Base-by-base conservation (phyloP, 805 yeast genomes). In the Candida tammaniensis region DNA sequence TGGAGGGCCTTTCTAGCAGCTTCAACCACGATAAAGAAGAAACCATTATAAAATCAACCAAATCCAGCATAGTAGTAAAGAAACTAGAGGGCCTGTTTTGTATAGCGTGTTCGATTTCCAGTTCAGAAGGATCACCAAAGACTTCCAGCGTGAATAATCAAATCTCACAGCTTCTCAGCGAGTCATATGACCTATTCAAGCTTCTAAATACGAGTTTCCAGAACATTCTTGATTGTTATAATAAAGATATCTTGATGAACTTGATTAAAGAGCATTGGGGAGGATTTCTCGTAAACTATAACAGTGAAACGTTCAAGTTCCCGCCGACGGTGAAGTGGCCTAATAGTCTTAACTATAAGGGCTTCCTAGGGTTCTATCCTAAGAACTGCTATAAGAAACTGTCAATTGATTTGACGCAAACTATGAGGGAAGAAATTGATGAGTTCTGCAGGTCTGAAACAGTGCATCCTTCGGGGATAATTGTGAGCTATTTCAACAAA, bases 281-380 rank as follows among this genome's bases (percentile, higher is more conserved):
- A 1, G 54, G 53, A 9, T 64, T 64, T 31, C 16, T 59, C 15
- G 17, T 23, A 1, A 46, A 39, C 24, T 61, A 49, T 37, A 63
- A 65, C 38, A 22, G 30, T 5, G 54, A 40, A 32, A 42, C 34
- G 17, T 47, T 33, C 39, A 44, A 28, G 33, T 43, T 42, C 39
- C 61, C 51, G 27, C 49, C 43, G 1, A 45, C 38, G 13, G 42
- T 59, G n/a, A 36, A 35, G 12, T 67, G 72, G 72, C 60, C 64
- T 19, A 60, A 61, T 30, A 40, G 49, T 14, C 36, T 63, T 24
- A 65, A 64, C 41, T 54, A 55, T 38, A 46, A 43, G 24, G 72
- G 72, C 4, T 55, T 64, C 24, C 45, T 66, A 18, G 68, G 65
- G 3, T 43, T 61, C 27, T 35, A 62, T 6, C 27, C 28, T 4